Percentiles rank a stretch among this genome's conserved stretches.
Evolutionary conservation across 257 asterid species (phyloP).

Genomic region (Nicotiana undulata): DNA sequence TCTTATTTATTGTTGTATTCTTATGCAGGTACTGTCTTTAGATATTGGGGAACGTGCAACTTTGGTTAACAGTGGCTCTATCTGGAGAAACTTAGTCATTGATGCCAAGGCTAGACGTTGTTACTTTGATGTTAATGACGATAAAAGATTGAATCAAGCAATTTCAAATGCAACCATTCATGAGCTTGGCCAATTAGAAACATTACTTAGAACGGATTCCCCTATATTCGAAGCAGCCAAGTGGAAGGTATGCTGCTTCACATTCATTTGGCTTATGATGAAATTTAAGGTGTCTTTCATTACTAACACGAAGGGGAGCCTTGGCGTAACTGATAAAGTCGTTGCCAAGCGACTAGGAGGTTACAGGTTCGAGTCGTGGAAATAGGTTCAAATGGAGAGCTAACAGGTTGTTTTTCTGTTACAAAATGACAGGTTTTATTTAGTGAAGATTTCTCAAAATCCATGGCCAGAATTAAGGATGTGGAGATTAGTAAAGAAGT

Average conservation of each 20-base stretch:
- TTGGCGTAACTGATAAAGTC: no score
- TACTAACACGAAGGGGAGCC: no score
- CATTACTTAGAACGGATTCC: conserved; percentile 23
- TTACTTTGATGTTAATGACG: conserved; percentile 40
- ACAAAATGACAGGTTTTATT: conserved; percentile 24
- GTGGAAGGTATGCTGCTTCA: neutral
- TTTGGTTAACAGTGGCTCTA: conserved; percentile 40
- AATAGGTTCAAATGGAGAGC: neutral
- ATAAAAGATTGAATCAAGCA: conserved; percentile 31
- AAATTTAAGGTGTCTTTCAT: neutral
- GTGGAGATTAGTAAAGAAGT: conserved; percentile 18
- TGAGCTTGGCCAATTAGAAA: conserved; percentile 18
- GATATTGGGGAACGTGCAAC: conserved; percentile 61
- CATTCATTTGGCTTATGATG: neutral
- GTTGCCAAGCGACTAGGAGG: no score
- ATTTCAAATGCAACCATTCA: conserved; percentile 24
- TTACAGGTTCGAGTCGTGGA: no score
- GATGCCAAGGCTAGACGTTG: conserved; percentile 55
- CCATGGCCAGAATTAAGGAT: conserved; percentile 23
- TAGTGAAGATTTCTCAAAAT: conserved; percentile 24
- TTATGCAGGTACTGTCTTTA: conserved; percentile 49
- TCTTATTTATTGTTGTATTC: neutral
- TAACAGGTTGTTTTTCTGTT: neutral
- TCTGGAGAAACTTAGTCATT: conserved; percentile 46
- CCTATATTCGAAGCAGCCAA: neutral